A percentile compares a stretch with the other conserved stretches of the same genome.
Conservation (phyloP, 495 filamentous ascomycete genomes). For the Annulohypoxylon moriforme region DNA sequence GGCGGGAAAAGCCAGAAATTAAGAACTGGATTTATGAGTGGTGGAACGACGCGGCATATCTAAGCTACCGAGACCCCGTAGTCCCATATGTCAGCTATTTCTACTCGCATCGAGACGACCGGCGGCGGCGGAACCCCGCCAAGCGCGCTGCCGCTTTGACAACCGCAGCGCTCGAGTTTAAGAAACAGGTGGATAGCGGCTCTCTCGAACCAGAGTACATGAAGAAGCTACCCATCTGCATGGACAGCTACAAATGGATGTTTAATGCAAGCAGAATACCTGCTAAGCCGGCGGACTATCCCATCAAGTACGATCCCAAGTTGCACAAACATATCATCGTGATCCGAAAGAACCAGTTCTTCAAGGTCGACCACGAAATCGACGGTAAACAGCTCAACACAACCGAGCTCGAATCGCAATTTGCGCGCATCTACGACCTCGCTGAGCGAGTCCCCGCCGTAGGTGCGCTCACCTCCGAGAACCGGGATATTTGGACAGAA, state of each 20-base stretch:
- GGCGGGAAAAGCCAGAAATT: conserved; percentile 81
- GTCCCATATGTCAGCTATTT: conserved; percentile 99
- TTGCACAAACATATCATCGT: conserved; percentile 88
- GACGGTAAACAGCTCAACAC: conserved; percentile 86
- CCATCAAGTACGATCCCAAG: conserved; percentile 78
- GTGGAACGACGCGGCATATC: conserved; percentile 96
- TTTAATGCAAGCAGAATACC: conserved; percentile 94
- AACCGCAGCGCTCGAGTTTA: conserved; percentile 88
- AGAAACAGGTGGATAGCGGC: conserved; percentile 85
- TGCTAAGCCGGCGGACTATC: conserved; percentile 82
- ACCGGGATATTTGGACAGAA: conserved; percentile 92
- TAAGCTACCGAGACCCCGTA: conserved; percentile 93
- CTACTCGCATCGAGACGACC: conserved; percentile 97
- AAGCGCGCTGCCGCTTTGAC: conserved; percentile 93
- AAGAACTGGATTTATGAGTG: conserved; percentile 97
- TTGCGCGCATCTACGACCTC: conserved; percentile 83
- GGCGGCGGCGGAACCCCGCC: conserved; percentile 84
- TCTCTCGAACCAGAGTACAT: conserved; percentile 97
- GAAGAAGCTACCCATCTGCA: conserved; percentile 93
- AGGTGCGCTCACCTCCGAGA: conserved; percentile 88
- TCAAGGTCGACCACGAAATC: conserved; percentile 82
- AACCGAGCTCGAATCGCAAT: conserved; percentile 87
- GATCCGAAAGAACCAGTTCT: conserved; percentile 96
- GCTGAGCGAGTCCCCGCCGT: conserved; percentile 76
- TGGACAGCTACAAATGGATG: conserved; percentile 99